Base-by-base conservation (phyloP, 257 asterid genomes). In the Knoxia roxburghii region DNA sequence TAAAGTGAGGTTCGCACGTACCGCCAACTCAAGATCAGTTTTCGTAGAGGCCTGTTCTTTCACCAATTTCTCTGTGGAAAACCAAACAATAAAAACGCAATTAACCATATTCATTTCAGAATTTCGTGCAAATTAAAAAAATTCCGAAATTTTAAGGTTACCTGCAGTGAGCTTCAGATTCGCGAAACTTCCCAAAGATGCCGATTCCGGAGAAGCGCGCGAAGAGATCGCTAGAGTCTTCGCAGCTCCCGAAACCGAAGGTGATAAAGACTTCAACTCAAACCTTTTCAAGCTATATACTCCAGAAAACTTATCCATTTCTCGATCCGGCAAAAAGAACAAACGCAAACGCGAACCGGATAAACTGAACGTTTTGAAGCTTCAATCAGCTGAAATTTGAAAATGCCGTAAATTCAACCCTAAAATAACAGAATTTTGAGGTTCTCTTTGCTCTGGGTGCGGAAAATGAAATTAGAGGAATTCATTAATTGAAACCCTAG, bases 101-200 rank as follows among this genome's bases (percentile, higher is more conserved):
- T 41, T 56, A 35, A 37, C 11, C 71, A n/a, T 6, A 35, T 35
- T 46, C 12, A 56, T 20, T 17, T 27, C n/a, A 27, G 7, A 56
- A 26, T 9, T n/a, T 11, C 46, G 7, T 23, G 37, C 59, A 65
- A 39, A 15, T 27, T 27, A 37, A 14, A 9, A 37, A 71, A 68
- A 33, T 17, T 18, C 48, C 29, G 60, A 33, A 48, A 1, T 27
- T 10, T 26, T 2, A 11, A 11, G 7, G 13, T 5, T 26, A 87
- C 99, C 99, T 77, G 99, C 99, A 50, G 99, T 81, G 52, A 85
- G 89, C 86, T 87, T 90, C 82, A 94, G 82, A 76, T 84, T 90
- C 49, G 88, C 86, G 72, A 90, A 87, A 77, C 90, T 90, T 77
- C 99, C 95, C 1, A 79, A 33, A 39, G 92, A 75, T 80, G 71